Base-by-base conservation (phyloP, 139 green algal genomes). In the Ettlia oleoabundans region DNA sequence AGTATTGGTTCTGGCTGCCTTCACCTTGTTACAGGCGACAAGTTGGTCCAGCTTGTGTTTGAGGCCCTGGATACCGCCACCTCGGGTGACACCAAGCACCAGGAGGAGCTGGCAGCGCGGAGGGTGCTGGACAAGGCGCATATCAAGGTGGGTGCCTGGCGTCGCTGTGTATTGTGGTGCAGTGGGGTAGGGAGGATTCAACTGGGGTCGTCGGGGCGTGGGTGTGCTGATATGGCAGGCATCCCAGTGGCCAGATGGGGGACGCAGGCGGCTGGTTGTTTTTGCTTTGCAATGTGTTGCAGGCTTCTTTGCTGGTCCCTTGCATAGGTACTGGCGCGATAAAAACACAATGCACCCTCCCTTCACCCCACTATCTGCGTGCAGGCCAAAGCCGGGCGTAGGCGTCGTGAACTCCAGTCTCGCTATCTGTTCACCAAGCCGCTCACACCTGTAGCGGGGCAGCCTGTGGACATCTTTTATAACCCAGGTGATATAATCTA, bases 381-480 rank as follows among this genome's bases (percentile, higher is more conserved):
- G 42, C 86, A 92, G 88, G 91, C 90, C 69, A 55, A 61, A 41
- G 69, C 90, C 69, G 62, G 85, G 40, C 80, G 84, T 21, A 86
- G 83, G 43, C 89, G 93, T 18, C 86, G 93, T 26, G 90, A 95
- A 82, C 76, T 95, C 38, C 94, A 93, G 53, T 91, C 83, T 28
- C 63, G 76, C 53, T 76, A 83, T 63, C 83, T 98, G 63, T 97
- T 94, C 91, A 96, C 94, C 10, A 83, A 93, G 68, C 95, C 95
- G 0, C 75, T 93, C 10, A 76, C 53, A 2, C 88, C 90, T 0
- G 62, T 86, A 24, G 95, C 94, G 1, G 93, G 90, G 5, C 41
- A 93, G 81, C 62, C 86, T 8, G 89, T 91, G n/a, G 95, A 83
- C 3, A 87, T 99, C 9, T 97, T 89, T 82, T 99, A 99, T 91